phyloP scores from a whole-genome alignment of 2,329 filamentous ascomycete genomes.

The Clonostachys chloroleuca region DNA sequence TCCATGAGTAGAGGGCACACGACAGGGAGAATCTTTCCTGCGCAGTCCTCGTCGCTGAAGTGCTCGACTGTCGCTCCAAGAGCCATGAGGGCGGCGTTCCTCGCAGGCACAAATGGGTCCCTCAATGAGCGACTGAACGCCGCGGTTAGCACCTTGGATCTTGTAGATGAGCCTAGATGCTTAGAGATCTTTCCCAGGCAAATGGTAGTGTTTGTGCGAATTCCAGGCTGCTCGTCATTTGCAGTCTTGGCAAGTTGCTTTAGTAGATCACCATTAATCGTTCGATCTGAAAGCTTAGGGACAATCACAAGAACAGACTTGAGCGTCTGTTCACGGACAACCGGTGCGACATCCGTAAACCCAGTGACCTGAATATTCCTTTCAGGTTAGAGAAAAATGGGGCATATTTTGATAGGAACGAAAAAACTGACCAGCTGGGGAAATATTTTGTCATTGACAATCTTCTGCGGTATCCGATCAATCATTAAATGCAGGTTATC shows the following conservation, averaged over 20 bases:
- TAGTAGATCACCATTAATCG: slow-evolving; percentile 88
- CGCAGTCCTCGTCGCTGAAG: slow-evolving; percentile 88
- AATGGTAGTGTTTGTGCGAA: slow-evolving; percentile 96
- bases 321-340: slow-evolving; percentile 92
- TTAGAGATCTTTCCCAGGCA: slow-evolving; percentile 95
- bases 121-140: slow-evolving; percentile 86
- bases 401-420: background rate
- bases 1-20: slow-evolving; percentile 84
- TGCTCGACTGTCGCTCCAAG: slow-evolving; percentile 79
- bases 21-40: slow-evolving; percentile 74
- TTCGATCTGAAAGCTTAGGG: slow-evolving; percentile 83
- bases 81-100: slow-evolving; percentile 84
- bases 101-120: slow-evolving; percentile 91
- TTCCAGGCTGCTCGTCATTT: slow-evolving; percentile 95
- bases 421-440: slow-evolving; percentile 69
- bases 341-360: slow-evolving; percentile 85
- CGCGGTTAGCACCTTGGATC: slow-evolving; percentile 87
- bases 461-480: slow-evolving; percentile 79
- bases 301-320: slow-evolving; percentile 90
- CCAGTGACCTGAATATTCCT: slow-evolving; percentile 66
- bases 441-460: slow-evolving; percentile 95
- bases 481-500: slow-evolving; percentile 91
- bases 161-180: slow-evolving; percentile 71
- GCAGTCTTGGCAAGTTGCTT: slow-evolving; percentile 91
- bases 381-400: background rate